Evolutionary conservation across 192 early-diverging fungal genomes (phyloP), one percentile per base, ranked within the genome.

Genomic region (Kickxella alabastrina): DNA sequence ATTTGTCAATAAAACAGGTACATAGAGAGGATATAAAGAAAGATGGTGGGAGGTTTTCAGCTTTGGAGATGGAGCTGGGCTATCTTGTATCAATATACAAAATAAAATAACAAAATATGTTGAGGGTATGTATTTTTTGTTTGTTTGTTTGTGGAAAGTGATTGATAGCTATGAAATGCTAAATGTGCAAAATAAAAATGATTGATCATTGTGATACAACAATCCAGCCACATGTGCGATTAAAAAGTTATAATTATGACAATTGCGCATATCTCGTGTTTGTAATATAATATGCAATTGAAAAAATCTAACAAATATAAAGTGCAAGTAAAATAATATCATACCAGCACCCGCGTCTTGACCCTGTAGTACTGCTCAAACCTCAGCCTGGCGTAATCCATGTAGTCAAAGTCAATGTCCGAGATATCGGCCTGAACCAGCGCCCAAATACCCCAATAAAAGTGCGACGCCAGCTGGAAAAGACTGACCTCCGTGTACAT

Each of bases 381-480:
- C 18, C 92, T 73, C 62, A 87, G 62, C 12, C 82, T 69, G 13
- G 92, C 89, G 75, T 96, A 98, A 32, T 80, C 84, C 76, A 88
- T 83, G 60, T 98, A 98, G 58, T 93, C 89, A 83, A 98, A 98
- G 63, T 95, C 92, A 23, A 98, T 85, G 60, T 95, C 91, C 8
- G 91, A 93, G 17, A 92, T 68, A 21, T 83, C 80, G 2, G 91
- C 90, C 69, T 98, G 93, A 18, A 87, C 74, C 54, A 91, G 57
- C 2, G 76, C 87, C 86, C 86, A 88, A 21, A 86, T 53, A 19
- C 82, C 88, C 95, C 95, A 98, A 65, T 91, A 98, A 52, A 87
- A 85, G 66, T 98, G 95, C 10, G 93, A 91, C 2, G 91, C 90
- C 32, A 96, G 76, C 40, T 87, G 82, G 68, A 92, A 95, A 52